Evolutionary conservation across 2,329 filamentous ascomycete species (phyloP).

Genomic region (Phyllosticta capitalensis): DNA sequence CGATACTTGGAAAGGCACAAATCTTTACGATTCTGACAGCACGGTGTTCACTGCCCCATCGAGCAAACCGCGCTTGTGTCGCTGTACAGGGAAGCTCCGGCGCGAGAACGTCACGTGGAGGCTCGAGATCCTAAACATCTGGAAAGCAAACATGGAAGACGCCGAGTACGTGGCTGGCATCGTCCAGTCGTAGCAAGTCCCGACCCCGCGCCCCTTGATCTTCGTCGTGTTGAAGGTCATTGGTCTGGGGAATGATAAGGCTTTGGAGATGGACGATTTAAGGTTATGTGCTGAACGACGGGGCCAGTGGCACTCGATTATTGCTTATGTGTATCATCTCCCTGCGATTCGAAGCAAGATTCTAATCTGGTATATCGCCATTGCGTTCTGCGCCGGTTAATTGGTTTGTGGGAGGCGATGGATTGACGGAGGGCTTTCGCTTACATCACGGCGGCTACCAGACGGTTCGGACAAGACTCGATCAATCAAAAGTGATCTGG

Average conservation of each 20-base stretch:
- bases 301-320: background rate
- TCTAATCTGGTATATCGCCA: background rate
- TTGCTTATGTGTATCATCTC: background rate
- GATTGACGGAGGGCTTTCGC: background rate
- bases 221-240: background rate
- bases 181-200: constrained; percentile 3
- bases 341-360: background rate
- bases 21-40: constrained; percentile 35
- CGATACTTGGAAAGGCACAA: constrained; percentile 37
- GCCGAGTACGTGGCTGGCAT: constrained; percentile 42
- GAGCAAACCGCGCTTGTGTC: constrained; percentile 31
- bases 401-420: background rate
- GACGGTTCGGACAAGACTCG: background rate
- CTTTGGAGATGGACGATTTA: background rate
- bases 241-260: background rate
- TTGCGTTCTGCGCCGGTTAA: background rate
- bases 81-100: constrained; percentile 41
- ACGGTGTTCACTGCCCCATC: constrained; percentile 31
- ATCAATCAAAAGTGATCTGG: background rate
- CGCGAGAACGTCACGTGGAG: constrained; percentile 35
- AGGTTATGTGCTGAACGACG: background rate
- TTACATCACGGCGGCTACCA: background rate
- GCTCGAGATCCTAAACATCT: constrained; percentile 41
- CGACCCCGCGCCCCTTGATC: background rate
- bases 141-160: constrained; percentile 46